Evolutionary conservation across 257 asterid genomes (phyloP), one percentile per base, ranked within the genome.

Genomic region (Jaltomata sinuosa): DNA sequence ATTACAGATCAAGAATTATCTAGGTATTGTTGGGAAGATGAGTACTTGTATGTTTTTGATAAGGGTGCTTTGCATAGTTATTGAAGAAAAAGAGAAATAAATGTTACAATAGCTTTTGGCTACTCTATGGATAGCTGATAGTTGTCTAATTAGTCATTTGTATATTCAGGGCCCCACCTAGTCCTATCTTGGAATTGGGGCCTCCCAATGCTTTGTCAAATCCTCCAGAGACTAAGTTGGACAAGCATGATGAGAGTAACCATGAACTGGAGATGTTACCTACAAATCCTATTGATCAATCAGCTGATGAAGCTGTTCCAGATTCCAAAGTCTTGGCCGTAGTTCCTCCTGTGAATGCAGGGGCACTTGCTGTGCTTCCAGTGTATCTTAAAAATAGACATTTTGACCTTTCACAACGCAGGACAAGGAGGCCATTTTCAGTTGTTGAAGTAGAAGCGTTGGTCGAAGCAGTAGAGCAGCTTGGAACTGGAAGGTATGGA

Each of bases 381-480:
- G 18, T 87, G 81, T 89, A 86, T 89, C 88, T 88, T 29, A 94
- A 91, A 88, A 62, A 86, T 31, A 93, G 91, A 86, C 93, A 87
- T 12, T 85, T 77, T 81, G 99, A 96, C 77, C 78, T 85, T 84
- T 91, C 98, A 2, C 98, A 93, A 88, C 94, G 97, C 27, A 92
- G 98, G 87, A 89, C 90, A 49, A 91, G 98, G 92, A 90, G 98
- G 80, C 99, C 98, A 0, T 96, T 96, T 88, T 91, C 99, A 14
- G 97, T 96, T 21, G 27, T 83, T 19, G 98, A 94, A 91, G 98
- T 96, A 8, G 99, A 96, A 86, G 94, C 95, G 3, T 91, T 96
- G 32, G 99, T 96, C 62, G 96, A 84, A 91, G 97, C 97, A 11
- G 98, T 94, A 81, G 98, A 96, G 85, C 91, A 87, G 84, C 93